Base-by-base conservation (phyloP, 2,329 filamentous ascomycete genomes). In the Trematosphaeria pertusa region DNA sequence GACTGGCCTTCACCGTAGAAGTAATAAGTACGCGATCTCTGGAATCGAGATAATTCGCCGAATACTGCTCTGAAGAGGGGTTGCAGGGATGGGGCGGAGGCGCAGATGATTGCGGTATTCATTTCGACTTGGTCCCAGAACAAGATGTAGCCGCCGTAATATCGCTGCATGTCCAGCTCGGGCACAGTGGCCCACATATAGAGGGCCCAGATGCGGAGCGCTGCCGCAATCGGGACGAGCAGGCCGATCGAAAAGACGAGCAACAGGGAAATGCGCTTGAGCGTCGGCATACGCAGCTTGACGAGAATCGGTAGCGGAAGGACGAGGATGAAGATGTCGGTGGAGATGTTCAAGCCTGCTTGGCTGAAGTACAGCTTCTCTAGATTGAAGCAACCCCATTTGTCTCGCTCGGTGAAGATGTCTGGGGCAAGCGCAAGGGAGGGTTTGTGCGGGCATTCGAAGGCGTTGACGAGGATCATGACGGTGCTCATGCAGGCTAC, bases 71-170 rank as follows among this genome's bases (percentile, higher is more conserved):
- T 51, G 42, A 62, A 43, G 5, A 62, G 43, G 3, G 60, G 60
- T 30, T 65, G 60, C 1, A 64, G 45, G 9, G 56, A 62, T 12
- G 62, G 62, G 3, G 46, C 52, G 1, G 58, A 61, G 3, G 62
- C 59, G 37, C 57, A 62, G 6, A 62, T 52, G 8, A 65, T 64
- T 1, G 56, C 61, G 2, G 58, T 62, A 30, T 65, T 64, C 39
- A 64, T 48, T 28, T 65, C 61, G 20, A 65, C 54, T 26, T 61
- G 58, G 11, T 56, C 50, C 59, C 56, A 63, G 42, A 64, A 59
- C 1, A 63, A 38, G 6, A 64, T 46, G 37, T 65, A 62, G 26
- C 48, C 59, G 1, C 59, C 58, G 14, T 62, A 58, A 26, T 65
- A 62, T 36, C 31, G 51, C 24, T 5, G 48, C 6, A 5, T 9